Base-by-base conservation (phyloP, 1,284 basidiomycete genomes). In the Sporisorium scitamineum region DNA sequence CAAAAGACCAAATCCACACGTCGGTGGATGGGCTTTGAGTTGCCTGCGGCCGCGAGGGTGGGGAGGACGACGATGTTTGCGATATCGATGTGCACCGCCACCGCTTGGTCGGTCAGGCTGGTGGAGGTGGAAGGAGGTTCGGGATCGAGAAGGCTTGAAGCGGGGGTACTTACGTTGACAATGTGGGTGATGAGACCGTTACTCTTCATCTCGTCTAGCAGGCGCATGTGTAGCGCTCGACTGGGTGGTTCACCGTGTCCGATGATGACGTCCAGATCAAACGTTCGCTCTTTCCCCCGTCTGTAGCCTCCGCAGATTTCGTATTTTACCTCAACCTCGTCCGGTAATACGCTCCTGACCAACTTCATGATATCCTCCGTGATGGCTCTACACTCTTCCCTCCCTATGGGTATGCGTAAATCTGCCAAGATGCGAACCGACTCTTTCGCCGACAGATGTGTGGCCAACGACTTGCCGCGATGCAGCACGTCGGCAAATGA, bases 61-160 rank as follows among this genome's bases (percentile, higher is more conserved):
- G 79, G 71, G 13, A 78, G 60, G 27, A 80, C 63, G 45, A 82
- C 80, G 29, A 82, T 74, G 61, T 82, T 78, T 8, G 80, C 80
- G 2, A 81, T 68, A 24, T 80, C 77, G 44, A 80, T 61, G 31
- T 73, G 66, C 1, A 61, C 54, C 3, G 31, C 34, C 22, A 16
- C 26, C 7, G n/a, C 13, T 20, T 5, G 52, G n/a, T n/a, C n/a
- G n/a, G n/a, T n/a, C n/a, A n/a, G n/a, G n/a, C n/a, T 48, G 8
- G 44, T 31, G 34, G 7, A 20, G 39, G 39, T 8, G n/a, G 39
- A 34, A 14, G 34, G 7, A 5, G n/a, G 48, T 11, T 44, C 42
- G 20, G 51, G 22, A 16, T 71, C 63, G 20, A 57, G 31, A 26
- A 34, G 16, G 8, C 56, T 47, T 4, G 65, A 32, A 8, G 59